phyloP scores from a whole-genome alignment of 129 eudicot species.

The Smallanthus sonchifolius region DNA sequence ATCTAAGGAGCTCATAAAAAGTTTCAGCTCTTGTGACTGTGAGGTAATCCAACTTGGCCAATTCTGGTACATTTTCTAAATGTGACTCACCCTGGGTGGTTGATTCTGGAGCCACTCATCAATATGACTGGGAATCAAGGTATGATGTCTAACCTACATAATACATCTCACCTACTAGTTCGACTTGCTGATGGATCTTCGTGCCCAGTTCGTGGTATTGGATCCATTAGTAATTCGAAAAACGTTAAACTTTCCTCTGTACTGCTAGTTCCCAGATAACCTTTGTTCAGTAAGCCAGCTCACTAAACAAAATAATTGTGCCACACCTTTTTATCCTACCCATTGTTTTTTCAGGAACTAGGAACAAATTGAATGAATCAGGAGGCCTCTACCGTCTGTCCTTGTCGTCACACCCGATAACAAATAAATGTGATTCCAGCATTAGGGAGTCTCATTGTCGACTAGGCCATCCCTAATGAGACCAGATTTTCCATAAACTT shows the following conservation, averaged over 20 bases:
- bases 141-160: neutral
- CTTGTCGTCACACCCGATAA: neutral
- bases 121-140: neutral
- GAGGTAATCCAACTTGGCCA: neutral
- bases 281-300: neutral
- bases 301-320: neutral
- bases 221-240: neutral
- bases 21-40: too few relatives aligned
- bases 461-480: neutral
- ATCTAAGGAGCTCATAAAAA: too few relatives aligned
- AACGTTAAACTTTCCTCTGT: neutral
- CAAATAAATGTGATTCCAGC: neutral
- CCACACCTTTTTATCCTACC: neutral
- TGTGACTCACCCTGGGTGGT: neutral
- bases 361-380: neutral
- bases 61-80: neutral
- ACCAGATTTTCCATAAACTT: neutral
- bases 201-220: too few relatives aligned
- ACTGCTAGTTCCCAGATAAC: neutral
- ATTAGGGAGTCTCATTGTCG: neutral
- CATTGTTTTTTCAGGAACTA: neutral
- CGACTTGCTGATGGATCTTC: neutral
- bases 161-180: neutral
- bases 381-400: neutral
- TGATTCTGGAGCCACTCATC: neutral